Base-by-base conservation (phyloP, 768 basidiomycete species). In the Termitomyces sp. region DNA sequence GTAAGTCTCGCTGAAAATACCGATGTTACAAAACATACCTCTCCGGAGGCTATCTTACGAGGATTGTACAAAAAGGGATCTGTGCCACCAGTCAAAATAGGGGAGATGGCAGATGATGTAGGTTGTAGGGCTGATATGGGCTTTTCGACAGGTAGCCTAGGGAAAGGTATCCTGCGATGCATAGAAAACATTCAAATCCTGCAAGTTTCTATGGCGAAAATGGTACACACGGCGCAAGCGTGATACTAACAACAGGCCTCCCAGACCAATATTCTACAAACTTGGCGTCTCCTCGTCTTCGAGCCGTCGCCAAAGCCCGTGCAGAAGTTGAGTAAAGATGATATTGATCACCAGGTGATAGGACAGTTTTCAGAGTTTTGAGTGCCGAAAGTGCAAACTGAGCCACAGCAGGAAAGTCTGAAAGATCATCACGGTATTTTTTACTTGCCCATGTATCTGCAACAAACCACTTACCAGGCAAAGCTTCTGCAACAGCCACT, bases 61-160 rank as follows among this genome's bases (percentile, higher is more conserved):
- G 96, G 96, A 68, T 98, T 94, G 69, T 97, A 97, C 57, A 98
- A 74, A 72, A 98, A 98, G 1, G 91, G 88, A 68, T 94, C 90
- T 22, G 79, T 82, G 31, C 76, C 74, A 4, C 85, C 85, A 43
- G 77, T 74, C 4, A 88, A 70, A 48, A 87, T 75, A 2, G 85
- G 78, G 27, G 72, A 73, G 3, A 75, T 66, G 26, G 74, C 73
- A 12, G 74, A 74, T 42, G 64, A 55, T 48, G 69, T 72, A 49
- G 77, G 67, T 18, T 76, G 72, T 27, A 90, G 69, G 7, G 80
- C 68, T 0, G 85, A 85, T 2, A 80, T 65, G 1, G 86, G 83
- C 63, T 90, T 92, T 72, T 94, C 88, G 26, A 85, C 71, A 1
- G 92, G 87, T 31, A 87, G 60, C 20, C 92, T 86, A 59, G 85